Evolutionary conservation across 768 basidiomycete genomes (phyloP).

Genomic region (Amanita brunnescens): DNA sequence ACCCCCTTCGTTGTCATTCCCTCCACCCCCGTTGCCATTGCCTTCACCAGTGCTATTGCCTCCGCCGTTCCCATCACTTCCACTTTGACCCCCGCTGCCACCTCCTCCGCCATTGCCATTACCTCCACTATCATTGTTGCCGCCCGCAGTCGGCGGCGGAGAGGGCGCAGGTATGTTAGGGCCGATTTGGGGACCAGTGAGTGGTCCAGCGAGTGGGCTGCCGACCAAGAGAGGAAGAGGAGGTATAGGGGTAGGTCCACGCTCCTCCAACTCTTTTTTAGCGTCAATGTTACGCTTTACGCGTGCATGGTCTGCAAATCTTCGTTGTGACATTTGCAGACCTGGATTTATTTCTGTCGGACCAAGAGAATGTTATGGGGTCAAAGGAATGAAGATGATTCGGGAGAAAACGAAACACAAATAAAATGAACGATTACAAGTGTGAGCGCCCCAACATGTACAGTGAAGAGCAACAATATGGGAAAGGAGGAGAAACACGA

Average conservation of each 20-base stretch:
- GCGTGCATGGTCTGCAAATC: not conserved
- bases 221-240: not conserved
- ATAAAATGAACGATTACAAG: not conserved
- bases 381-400: not conserved
- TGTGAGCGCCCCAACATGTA: not conserved
- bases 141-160: not conserved
- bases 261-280: not conserved
- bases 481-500: not conserved
- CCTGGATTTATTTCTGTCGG: not conserved
- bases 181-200: not conserved
- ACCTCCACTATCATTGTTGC: slow-evolving; percentile 5
- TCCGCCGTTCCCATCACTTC: not conserved
- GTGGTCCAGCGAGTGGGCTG: not conserved
- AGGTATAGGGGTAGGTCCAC: not conserved
- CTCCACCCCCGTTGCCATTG: slow-evolving; percentile 9
- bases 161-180: not conserved
- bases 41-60: slow-evolving; percentile 1
- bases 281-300: not conserved
- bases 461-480: not conserved
- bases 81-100: not conserved
- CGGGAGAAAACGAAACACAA: not conserved
- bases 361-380: not conserved
- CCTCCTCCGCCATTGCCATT: not conserved
- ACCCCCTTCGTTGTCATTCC: slow-evolving; percentile 7
- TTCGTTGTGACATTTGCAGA: not conserved